Base-by-base conservation (phyloP, 768 basidiomycete species). In the Nidularia pulvinata region DNA sequence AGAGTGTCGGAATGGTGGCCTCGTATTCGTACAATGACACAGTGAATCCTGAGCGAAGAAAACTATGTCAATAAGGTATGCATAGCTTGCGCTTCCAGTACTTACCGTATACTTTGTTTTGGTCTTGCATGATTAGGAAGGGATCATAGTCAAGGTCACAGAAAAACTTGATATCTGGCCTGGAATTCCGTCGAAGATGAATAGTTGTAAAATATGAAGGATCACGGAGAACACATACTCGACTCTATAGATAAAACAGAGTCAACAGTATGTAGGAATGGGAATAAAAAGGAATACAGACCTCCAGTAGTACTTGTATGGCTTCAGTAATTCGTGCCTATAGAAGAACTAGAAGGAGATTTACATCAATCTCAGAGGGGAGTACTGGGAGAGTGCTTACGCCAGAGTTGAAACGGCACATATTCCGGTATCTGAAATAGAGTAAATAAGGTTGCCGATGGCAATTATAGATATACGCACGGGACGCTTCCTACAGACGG, bases 391-490 rank as follows among this genome's bases (percentile, higher is more conserved):
- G 36, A 7, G 9, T n/a, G 75, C 85, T 61, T 72, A 95, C 92
- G 34, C 93, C 95, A 50, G 92, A 94, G 71, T 97, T 95, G 74
- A 85, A 98, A 14, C 96, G 85, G 69, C 96, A 98, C 96, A 98
- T 98, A 61, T 97, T 95, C 52, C 96, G 89, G 62, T 98, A 96
- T 34, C 78, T 79, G 54, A 46, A 47, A 56, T 47, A 48, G 19
- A 42, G 37, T 42, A 11, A 16, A 42, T 11, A 11, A 42, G 37
- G 16, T 25, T 25, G 37, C 37, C 22, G 37, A 43, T 14, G 33
- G 58, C 22, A 55, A 34, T 7, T 46, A 14, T 6, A 45, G 48
- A 25, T 46, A 55, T 46, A 49, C 86, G 55, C 69, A 91, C 88
- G 90, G 81, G 16, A 92, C 80, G 61, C 89, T 92, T 51, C 89